These are phyloP conservation scores for Sphaerobolus stellatus DNA, from an alignment of 1,284 basidiomycete species.

Conservation along the genomic window DNA sequence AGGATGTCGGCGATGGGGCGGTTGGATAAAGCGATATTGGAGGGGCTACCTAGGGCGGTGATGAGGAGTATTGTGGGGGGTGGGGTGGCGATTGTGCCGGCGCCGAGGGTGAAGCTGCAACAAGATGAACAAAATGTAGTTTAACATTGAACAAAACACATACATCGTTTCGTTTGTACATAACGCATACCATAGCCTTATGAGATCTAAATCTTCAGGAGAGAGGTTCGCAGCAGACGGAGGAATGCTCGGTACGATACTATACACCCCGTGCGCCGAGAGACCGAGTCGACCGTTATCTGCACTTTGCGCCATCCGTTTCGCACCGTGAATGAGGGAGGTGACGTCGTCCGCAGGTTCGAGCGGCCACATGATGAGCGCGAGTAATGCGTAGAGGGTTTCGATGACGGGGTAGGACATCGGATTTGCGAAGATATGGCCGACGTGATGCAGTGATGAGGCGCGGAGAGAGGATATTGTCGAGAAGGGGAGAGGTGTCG, in stretches of 20 bases:
- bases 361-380: slow-evolving; percentile 8
- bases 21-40: neutral
- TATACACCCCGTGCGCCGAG: too few relatives aligned
- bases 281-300: too few relatives aligned
- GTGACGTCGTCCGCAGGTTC: slow-evolving; percentile 9
- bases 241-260: too few relatives aligned
- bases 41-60: neutral
- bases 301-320: slow-evolving; percentile 5
- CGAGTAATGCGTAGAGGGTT: slow-evolving; percentile 7
- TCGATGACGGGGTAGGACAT: slow-evolving; percentile 7
- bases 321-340: slow-evolving; percentile 5
- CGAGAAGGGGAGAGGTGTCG: too few relatives aligned
- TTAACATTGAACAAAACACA: neutral
- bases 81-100: neutral
- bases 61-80: neutral
- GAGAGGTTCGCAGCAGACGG: too few relatives aligned
- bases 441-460: slow-evolving; percentile 3
- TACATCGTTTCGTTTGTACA: slow-evolving; percentile 13
- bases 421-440: slow-evolving; percentile 10
- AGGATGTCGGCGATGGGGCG: slow-evolving; percentile 2
- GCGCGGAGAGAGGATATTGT: slow-evolving; percentile 1
- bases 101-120: slow-evolving; percentile 10
- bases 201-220: too few relatives aligned
- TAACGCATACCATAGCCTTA: slow-evolving; percentile 12
- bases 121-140: neutral